These are phyloP conservation scores for Tolypocladium tropicale DNA, from an alignment of 2,329 filamentous ascomycete species.

Conservation along the genomic window DNA sequence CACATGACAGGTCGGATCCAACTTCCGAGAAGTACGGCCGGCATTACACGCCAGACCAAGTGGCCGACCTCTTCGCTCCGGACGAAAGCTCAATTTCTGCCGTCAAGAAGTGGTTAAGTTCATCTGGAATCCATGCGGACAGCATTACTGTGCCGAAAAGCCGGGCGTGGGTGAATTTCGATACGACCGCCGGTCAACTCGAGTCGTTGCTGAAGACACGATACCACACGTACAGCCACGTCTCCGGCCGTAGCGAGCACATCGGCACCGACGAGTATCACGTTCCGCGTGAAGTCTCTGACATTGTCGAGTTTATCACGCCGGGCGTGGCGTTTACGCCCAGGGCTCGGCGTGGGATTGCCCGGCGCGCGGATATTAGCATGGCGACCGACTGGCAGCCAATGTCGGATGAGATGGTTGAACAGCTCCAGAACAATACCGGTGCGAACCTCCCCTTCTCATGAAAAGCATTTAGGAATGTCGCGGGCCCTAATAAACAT, in stretches of 20 bases:
- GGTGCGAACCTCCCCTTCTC: background rate
- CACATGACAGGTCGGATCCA: background rate
- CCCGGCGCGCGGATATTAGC: no score
- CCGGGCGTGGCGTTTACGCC: no score
- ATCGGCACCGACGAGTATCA: constrained; percentile 18
- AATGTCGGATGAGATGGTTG: no score
- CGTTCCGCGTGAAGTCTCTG: constrained; percentile 16
- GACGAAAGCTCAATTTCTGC: constrained; percentile 31
- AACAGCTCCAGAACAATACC: background rate
- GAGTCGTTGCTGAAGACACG: constrained; percentile 41
- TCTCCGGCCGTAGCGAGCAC: constrained; percentile 13
- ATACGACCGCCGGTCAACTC: constrained; percentile 13
- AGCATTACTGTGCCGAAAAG: constrained; percentile 38
- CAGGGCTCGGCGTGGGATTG: background rate
- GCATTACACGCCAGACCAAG: background rate
- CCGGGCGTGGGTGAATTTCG: constrained; percentile 28
- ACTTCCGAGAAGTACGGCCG: background rate
- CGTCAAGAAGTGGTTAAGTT: constrained; percentile 41
- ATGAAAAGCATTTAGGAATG: no score
- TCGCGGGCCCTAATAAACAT: no score
- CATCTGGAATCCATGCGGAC: constrained; percentile 35
- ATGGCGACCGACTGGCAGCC: no score
- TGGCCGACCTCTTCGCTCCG: constrained; percentile 12
- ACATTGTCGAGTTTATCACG: no score
- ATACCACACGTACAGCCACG: constrained; percentile 39